phyloP scores from a whole-genome alignment of 1,139 yeast genomes.

The Kurtzmaniella natalensis region DNA sequence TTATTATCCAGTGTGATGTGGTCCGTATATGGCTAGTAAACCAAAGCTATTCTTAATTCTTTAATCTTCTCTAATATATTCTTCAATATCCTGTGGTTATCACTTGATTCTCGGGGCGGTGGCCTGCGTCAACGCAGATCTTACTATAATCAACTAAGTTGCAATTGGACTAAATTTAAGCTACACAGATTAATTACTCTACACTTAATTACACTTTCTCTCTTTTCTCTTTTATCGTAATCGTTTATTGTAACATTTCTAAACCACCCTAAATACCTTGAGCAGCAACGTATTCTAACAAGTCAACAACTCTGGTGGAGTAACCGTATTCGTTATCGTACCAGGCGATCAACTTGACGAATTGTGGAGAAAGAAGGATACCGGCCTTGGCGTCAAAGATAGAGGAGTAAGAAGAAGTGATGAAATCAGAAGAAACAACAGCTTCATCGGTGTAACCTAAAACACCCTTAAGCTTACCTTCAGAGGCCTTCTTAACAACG shows the following conservation, averaged over 20 bases:
- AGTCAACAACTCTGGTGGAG: constrained; percentile 79
- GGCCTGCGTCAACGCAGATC: too few species aligned
- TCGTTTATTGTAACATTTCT: constrained; percentile 1
- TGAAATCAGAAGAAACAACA: constrained; percentile 72
- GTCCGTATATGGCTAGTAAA: too few species aligned
- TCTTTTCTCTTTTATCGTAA: neutral
- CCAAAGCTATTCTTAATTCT: too few species aligned
- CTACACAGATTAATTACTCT: too few species aligned
- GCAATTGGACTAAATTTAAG: too few species aligned
- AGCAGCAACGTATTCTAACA: constrained; percentile 59
- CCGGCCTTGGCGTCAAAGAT: constrained; percentile 77
- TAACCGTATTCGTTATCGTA: constrained; percentile 81
- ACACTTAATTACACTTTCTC: too few species aligned
- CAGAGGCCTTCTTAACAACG: constrained; percentile 58
- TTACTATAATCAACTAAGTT: too few species aligned
- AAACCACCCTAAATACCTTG: constrained; percentile 2
- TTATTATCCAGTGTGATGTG: too few species aligned
- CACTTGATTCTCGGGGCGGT: too few species aligned
- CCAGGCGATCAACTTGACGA: constrained; percentile 76
- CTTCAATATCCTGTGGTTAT: too few species aligned
- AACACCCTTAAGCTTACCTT: constrained; percentile 62
- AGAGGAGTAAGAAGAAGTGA: constrained; percentile 65
- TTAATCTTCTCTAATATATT: too few species aligned
- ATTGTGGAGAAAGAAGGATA: constrained; percentile 65
- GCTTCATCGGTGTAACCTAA: constrained; percentile 75